These are phyloP conservation scores for Podospora sp. DNA, from an alignment of 495 filamentous ascomycete genomes.

Conservation along the genomic window DNA sequence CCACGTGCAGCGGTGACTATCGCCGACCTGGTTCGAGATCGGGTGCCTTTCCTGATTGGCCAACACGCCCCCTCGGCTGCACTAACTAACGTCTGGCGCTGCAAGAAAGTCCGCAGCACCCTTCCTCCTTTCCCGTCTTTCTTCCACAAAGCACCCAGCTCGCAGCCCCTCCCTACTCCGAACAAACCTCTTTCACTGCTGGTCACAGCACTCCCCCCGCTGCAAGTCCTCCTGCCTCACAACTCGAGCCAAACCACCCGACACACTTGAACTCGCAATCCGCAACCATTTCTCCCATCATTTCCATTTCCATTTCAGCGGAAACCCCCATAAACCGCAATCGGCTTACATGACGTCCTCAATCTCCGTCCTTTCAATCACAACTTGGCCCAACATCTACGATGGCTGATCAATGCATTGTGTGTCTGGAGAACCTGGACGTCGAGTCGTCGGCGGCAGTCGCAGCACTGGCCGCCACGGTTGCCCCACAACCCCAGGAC, in stretches of 20 bases:
- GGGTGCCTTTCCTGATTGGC: constrained; percentile 19
- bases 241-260: constrained; percentile 17
- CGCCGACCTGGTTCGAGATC: background rate
- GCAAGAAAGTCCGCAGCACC: constrained; percentile 20
- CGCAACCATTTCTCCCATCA: background rate
- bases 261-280: constrained; percentile 8
- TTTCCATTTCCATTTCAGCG: background rate
- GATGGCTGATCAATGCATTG: constrained; percentile 95
- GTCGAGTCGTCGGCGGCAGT: constrained; percentile 31
- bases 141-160: constrained; percentile 12
- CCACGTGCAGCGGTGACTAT: no score
- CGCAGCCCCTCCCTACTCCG: constrained; percentile 13
- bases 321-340: constrained; percentile 4
- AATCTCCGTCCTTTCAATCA: constrained; percentile 14
- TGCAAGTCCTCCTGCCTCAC: constrained; percentile 12
- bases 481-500: constrained; percentile 16
- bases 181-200: constrained; percentile 5
- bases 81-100: constrained; percentile 19
- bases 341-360: constrained; percentile 43
- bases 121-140: constrained; percentile 21
- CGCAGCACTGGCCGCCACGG: constrained; percentile 8
- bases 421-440: constrained; percentile 91
- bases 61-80: constrained; percentile 14
- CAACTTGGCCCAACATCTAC: constrained; percentile 23
- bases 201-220: background rate